phyloP scores from a whole-genome alignment of 2,329 filamentous ascomycete genomes.

The Berkeleyomyces basicola region DNA sequence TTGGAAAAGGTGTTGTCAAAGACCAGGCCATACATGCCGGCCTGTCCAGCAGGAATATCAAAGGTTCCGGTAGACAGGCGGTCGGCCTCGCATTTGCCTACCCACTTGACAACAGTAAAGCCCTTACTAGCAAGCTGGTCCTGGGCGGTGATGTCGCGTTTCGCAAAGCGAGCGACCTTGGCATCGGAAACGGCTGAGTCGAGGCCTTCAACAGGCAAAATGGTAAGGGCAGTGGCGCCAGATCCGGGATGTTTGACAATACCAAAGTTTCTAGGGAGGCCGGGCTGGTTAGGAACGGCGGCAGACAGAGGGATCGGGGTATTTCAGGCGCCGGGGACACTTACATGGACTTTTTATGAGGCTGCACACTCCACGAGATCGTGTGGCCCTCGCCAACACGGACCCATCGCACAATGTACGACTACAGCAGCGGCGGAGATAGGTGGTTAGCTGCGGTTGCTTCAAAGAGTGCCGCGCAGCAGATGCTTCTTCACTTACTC shows the following conservation, averaged over 20 bases:
- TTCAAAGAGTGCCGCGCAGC: neutral
- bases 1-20: conserved; percentile 99
- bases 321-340: conserved; percentile 15
- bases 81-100: conserved; percentile 90
- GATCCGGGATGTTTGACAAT: conserved; percentile 92
- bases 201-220: conserved; percentile 27
- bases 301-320: conserved; percentile 12
- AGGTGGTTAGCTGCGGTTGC: conserved; percentile 13
- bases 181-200: conserved; percentile 28
- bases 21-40: conserved; percentile 88
- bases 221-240: conserved; percentile 34
- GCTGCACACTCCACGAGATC: conserved; percentile 94
- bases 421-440: conserved; percentile 36
- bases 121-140: conserved; percentile 49
- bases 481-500: conserved; percentile 38
- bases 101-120: conserved; percentile 61
- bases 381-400: conserved; percentile 79
- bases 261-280: conserved; percentile 60
- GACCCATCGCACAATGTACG: conserved; percentile 95
- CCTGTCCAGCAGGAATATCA: conserved; percentile 56
- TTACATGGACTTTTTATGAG: conserved; percentile 90
- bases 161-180: conserved; percentile 32
- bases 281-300: neutral
- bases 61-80: conserved; percentile 84
- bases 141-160: conserved; percentile 44